Conservation (phyloP, 2,329 filamentous ascomycete species). For the Colletotrichum cordylinicola region DNA sequence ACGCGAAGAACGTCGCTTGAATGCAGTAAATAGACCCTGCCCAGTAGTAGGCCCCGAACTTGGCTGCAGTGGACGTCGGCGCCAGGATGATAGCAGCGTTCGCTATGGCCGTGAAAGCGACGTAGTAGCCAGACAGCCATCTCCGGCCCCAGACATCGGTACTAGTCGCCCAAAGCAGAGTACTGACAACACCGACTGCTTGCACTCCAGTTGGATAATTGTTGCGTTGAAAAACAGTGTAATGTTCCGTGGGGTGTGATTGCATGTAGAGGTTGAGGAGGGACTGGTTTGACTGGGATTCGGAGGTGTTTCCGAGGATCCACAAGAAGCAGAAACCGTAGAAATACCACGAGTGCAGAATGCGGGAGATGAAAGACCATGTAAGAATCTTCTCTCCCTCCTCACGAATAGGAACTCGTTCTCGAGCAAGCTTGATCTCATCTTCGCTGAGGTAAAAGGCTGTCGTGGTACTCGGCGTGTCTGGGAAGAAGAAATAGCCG, state of each 20-base stretch:
- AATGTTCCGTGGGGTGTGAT: not conserved
- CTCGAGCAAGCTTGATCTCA: not conserved
- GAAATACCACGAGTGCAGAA: not conserved
- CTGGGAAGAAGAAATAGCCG: not conserved
- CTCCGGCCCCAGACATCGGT: not conserved
- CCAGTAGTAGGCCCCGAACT: not conserved
- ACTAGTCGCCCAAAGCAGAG: not conserved
- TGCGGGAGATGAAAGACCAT: not conserved
- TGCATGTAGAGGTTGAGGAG: constrained; percentile 2
- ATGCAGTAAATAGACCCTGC: not conserved
- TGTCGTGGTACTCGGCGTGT: not conserved
- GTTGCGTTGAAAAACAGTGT: not conserved
- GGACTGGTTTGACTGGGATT: not conserved
- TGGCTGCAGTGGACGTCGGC: not conserved
- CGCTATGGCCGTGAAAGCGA: not conserved
- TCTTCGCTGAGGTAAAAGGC: constrained; percentile 1
- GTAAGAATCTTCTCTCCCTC: not conserved
- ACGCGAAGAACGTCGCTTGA: constrained; percentile 1
- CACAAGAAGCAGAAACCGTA: constrained; percentile 3
- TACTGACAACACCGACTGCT: not conserved
- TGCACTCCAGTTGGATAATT: not conserved
- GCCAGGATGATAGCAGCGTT: not conserved
- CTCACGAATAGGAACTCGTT: not conserved
- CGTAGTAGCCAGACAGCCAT: not conserved
- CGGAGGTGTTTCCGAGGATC: not conserved